Percentiles rank a stretch among this genome's conserved stretches.
phyloP scores from a whole-genome alignment of 345 rosid species.

The Linum trigynum region DNA sequence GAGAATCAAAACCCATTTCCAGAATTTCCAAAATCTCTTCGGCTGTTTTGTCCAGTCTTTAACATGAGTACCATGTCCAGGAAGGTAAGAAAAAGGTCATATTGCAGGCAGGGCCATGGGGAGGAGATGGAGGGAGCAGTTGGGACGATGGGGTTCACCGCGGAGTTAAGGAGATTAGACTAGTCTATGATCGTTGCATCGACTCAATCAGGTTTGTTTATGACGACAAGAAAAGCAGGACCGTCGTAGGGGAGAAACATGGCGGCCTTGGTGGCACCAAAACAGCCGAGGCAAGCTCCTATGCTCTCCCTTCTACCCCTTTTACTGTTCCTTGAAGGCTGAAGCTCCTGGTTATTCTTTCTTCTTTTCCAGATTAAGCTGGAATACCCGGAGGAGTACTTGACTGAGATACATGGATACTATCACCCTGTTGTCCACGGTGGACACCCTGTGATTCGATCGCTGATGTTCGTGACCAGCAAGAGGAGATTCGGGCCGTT shows the following conservation, averaged over 20 bases:
- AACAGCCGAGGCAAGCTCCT: conserved; percentile 38
- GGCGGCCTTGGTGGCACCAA: conserved; percentile 60
- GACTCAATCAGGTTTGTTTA: conserved; percentile 55
- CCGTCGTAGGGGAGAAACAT: conserved; percentile 47
- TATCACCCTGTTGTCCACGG: conserved; percentile 46
- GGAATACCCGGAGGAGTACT: conserved; percentile 60
- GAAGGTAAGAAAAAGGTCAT: conserved; percentile 20
- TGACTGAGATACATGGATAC: conserved; percentile 50
- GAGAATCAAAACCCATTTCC: neutral
- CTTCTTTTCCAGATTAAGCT: conserved; percentile 47
- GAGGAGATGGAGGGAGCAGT: conserved; percentile 60
- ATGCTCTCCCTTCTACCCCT: neutral
- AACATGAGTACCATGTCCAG: neutral
- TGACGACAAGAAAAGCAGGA: conserved; percentile 50
- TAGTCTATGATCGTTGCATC: conserved; percentile 52
- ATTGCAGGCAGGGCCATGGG: conserved; percentile 62
- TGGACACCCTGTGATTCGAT: conserved; percentile 56
- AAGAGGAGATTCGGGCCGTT: conserved; percentile 53
- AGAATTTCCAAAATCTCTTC: neutral
- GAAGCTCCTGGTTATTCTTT: neutral
- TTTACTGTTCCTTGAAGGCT: neutral
- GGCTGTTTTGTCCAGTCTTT: neutral
- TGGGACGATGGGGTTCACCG: conserved; percentile 68
- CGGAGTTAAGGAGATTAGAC: conserved; percentile 58
- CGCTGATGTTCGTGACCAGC: conserved; percentile 59